These are phyloP conservation scores for Gossypium trilobum DNA, from an alignment of 441 rosid species.

Conservation along the genomic window DNA sequence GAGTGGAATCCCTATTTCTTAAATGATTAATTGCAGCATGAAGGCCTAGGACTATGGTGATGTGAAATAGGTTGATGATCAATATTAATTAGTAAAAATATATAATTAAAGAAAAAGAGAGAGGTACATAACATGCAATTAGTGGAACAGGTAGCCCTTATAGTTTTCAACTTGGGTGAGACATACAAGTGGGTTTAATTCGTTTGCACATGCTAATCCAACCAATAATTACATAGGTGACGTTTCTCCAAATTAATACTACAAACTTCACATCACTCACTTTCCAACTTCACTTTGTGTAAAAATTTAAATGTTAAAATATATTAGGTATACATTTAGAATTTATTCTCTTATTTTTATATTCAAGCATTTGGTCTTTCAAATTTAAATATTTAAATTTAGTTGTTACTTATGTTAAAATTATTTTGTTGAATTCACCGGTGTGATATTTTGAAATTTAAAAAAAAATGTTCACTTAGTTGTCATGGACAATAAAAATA, in stretches of 20 bases:
- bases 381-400: too few relatives aligned
- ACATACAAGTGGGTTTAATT: background rate
- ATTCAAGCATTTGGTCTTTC: too few relatives aligned
- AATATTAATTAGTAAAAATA: background rate
- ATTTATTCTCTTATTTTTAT: too few relatives aligned
- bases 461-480: too few relatives aligned
- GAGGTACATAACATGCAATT: background rate
- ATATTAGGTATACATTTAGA: too few relatives aligned
- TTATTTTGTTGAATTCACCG: too few relatives aligned
- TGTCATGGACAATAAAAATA: too few relatives aligned
- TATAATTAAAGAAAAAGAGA: background rate
- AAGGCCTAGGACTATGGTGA: background rate
- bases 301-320: too few relatives aligned
- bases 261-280: background rate
- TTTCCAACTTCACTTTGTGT: background rate
- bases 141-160: constrained; percentile 16
- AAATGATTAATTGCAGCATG: background rate
- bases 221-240: background rate
- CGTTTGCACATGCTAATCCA: background rate
- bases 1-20: background rate
- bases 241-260: background rate
- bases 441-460: too few relatives aligned
- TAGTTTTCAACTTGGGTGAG: background rate
- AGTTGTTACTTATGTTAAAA: too few relatives aligned
- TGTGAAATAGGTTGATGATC: background rate